Conservation (phyloP, 192 early-diverging fungal species). For the Thoreauomyces humboldtii region DNA sequence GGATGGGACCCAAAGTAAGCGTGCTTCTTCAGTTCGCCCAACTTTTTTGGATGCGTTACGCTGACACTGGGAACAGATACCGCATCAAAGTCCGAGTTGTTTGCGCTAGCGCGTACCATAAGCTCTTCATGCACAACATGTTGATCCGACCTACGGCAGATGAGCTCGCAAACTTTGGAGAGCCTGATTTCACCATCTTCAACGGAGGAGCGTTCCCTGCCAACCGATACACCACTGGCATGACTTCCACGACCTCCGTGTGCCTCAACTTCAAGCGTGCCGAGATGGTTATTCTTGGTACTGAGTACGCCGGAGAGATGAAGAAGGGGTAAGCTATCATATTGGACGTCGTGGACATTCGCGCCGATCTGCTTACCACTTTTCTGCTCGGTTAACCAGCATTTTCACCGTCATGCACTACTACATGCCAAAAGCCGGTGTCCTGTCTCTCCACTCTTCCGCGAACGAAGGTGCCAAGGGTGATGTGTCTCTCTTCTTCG, state of each 20-base stretch:
- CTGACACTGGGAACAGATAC: too few species aligned
- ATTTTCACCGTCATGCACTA: constrained; percentile 99
- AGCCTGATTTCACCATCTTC: constrained; percentile 97
- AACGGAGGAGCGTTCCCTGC: constrained; percentile 93
- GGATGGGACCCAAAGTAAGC: constrained; percentile 99
- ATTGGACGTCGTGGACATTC: not conserved
- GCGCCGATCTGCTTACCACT: not conserved
- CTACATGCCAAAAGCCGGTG: constrained; percentile 92
- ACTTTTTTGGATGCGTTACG: too few species aligned
- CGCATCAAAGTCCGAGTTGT: constrained; percentile 96
- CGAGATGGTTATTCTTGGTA: constrained; percentile 98
- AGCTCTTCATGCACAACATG: constrained; percentile 98
- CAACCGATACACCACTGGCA: constrained; percentile 89
- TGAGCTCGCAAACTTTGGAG: constrained; percentile 89
- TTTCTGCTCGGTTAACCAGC: not conserved
- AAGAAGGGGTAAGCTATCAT: constrained; percentile 85
- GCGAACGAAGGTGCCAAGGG: constrained; percentile 88
- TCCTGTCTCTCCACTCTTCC: constrained; percentile 88
- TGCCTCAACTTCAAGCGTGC: constrained; percentile 87
- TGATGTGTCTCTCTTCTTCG: constrained; percentile 97
- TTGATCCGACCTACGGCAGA: constrained; percentile 90
- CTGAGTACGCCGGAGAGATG: constrained; percentile 99
- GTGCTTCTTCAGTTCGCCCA: too few species aligned
- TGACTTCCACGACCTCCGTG: constrained; percentile 92
- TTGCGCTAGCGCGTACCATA: constrained; percentile 93